Percentiles rank a stretch among this genome's conserved stretches.
These are phyloP conservation scores for Schwanniomyces pseudopolymorphus DNA, from an alignment of 805 yeast genomes.

Conservation along the genomic window DNA sequence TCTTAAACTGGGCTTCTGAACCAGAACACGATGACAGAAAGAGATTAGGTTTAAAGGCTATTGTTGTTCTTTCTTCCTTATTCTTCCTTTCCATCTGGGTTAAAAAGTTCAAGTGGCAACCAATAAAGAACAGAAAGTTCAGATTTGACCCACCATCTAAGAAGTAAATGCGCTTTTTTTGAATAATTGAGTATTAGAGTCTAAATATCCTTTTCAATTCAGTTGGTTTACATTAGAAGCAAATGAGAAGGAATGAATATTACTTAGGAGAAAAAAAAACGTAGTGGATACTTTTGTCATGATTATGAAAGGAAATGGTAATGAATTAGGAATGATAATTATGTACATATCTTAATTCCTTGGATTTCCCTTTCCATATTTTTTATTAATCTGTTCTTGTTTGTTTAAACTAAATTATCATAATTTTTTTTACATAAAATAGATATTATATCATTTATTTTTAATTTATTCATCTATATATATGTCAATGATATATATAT, in stretches of 20 bases:
- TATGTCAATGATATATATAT: background rate
- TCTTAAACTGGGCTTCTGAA: conserved; percentile 97
- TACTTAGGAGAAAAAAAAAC: background rate
- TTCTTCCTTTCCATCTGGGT: conserved; percentile 85
- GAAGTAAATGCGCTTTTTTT: conserved; percentile 3
- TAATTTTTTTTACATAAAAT: conserved; percentile 3
- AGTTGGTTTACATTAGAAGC: background rate
- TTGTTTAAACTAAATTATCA: conserved; percentile 1
- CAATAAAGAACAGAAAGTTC: conserved; percentile 92
- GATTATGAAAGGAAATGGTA: conserved; percentile 7
- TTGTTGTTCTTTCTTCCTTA: conserved; percentile 73
- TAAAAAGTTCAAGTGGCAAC: conserved; percentile 98
- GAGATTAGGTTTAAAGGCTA: conserved; percentile 92
- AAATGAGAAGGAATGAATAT: background rate
- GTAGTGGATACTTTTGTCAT: conserved; percentile 8
- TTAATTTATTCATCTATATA: conserved; percentile 2
- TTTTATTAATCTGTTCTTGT: conserved; percentile 1
- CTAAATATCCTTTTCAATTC: background rate
- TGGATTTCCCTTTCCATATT: conserved; percentile 1
- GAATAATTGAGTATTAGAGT: background rate
- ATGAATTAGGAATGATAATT: conserved; percentile 2
- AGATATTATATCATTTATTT: conserved; percentile 3
- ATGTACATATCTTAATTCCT: conserved; percentile 4
- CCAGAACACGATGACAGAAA: conserved; percentile 99
- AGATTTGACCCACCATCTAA: conserved; percentile 79